Conservation (phyloP, 768 basidiomycete species). For the Chalciporus chontae region DNA sequence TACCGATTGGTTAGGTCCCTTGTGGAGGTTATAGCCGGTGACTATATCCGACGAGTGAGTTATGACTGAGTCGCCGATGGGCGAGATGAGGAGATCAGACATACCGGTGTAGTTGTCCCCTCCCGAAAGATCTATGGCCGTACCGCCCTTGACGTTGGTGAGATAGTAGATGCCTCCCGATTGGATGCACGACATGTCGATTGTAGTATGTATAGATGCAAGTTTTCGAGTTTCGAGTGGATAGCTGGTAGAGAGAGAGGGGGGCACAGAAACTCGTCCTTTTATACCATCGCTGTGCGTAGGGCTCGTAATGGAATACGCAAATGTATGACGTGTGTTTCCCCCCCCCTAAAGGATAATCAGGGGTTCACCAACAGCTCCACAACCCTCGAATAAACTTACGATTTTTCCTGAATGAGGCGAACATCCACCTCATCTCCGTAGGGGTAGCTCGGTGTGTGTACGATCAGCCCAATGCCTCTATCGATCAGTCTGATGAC, state of each 20-base stretch:
- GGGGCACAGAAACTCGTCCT: not conserved
- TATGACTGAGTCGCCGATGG: not conserved
- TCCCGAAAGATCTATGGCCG: conserved; percentile 54
- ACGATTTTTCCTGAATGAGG: not conserved
- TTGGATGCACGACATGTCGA: conserved; percentile 26
- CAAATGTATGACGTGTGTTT: no score
- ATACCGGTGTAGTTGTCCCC: conserved; percentile 45
- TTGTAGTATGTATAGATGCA: not conserved
- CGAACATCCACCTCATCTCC: not conserved
- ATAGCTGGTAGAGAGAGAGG: not conserved
- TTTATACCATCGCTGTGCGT: not conserved
- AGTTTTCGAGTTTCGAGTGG: not conserved
- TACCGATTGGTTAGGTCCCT: conserved; percentile 49
- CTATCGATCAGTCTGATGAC: not conserved
- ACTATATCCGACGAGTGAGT: conserved; percentile 29
- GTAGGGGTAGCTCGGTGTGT: not conserved
- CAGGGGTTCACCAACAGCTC: no score
- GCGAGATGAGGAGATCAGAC: conserved; percentile 10
- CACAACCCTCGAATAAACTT: no score
- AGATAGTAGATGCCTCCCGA: conserved; percentile 42
- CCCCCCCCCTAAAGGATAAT: no score
- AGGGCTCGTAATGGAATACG: no score
- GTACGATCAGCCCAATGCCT: not conserved
- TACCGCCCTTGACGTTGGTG: conserved; percentile 49
- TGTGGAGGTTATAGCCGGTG: conserved; percentile 44